Percentiles rank a stretch among this genome's conserved stretches.
Evolutionary conservation across 129 eudicot genomes (phyloP).

Genomic region (sunflower (Helianthus annuus)): HanXRQr2.0-SUNRISE NC_035433.2:77916989-77917488

Average conservation of each 20-base stretch:
- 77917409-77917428: too few relatives aligned
- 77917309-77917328: background rate
- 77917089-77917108: conserved; percentile 30
- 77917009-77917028: conserved; percentile 56
- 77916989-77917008: conserved; percentile 43
- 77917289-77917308: background rate
- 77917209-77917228: conserved; percentile 56
- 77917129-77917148: conserved; percentile 54
- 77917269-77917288: background rate
- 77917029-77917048: conserved; percentile 50
- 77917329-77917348: background rate
- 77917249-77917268: background rate
- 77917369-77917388: background rate
- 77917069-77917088: conserved; percentile 34
- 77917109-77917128: conserved; percentile 27
- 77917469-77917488: too few relatives aligned
- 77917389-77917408: too few relatives aligned
- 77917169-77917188: conserved; percentile 48
- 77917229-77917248: conserved; percentile 47
- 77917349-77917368: background rate
- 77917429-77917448: too few relatives aligned
- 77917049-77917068: conserved; percentile 46
- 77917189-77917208: conserved; percentile 49
- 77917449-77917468: too few relatives aligned
- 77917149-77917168: conserved; percentile 40